phyloP scores from a whole-genome alignment of 441 rosid genomes.

The Erysimum cheiri region DNA sequence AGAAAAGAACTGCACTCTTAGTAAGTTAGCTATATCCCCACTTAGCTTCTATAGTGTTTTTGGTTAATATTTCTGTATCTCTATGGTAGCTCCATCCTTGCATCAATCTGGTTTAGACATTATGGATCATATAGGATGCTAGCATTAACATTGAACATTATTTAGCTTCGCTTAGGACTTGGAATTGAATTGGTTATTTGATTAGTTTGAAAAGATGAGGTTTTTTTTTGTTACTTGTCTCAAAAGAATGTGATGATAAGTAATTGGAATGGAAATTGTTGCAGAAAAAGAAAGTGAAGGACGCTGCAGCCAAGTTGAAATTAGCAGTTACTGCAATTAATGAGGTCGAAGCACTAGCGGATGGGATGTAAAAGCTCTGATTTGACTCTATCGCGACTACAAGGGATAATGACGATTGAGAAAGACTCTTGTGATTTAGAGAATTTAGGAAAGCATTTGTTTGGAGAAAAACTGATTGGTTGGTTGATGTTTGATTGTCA shows the following conservation, averaged over 20 bases:
- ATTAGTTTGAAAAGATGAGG: neutral
- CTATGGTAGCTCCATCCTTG: neutral
- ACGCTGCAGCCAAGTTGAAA: conserved; percentile 42
- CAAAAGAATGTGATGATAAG: neutral
- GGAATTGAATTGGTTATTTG: conserved; percentile 5
- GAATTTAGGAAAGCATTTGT: conserved; percentile 29
- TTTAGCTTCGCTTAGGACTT: neutral
- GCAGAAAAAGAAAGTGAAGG: conserved; percentile 45
- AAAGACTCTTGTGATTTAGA: conserved; percentile 3
- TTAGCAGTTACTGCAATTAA: conserved; percentile 33
- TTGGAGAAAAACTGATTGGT: conserved; percentile 34
- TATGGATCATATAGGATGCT: neutral
- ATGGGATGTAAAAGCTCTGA: conserved; percentile 35
- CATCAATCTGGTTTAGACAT: conserved; percentile 25
- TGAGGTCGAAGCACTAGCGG: conserved; percentile 29
- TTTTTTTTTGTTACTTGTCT: neutral
- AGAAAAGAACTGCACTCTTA: conserved; percentile 29
- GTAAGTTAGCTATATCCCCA: conserved; percentile 33
- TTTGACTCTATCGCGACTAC: conserved; percentile 14
- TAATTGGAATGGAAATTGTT: conserved; percentile 7
- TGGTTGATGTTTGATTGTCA: conserved; percentile 23
- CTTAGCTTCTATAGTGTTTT: conserved; percentile 5
- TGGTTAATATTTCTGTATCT: conserved; percentile 10
- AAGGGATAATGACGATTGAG: neutral
- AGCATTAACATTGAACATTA: neutral